Evolutionary conservation across 371 early-diverging fungal species (phyloP).

Genomic region (Mucor saturninus): DNA sequence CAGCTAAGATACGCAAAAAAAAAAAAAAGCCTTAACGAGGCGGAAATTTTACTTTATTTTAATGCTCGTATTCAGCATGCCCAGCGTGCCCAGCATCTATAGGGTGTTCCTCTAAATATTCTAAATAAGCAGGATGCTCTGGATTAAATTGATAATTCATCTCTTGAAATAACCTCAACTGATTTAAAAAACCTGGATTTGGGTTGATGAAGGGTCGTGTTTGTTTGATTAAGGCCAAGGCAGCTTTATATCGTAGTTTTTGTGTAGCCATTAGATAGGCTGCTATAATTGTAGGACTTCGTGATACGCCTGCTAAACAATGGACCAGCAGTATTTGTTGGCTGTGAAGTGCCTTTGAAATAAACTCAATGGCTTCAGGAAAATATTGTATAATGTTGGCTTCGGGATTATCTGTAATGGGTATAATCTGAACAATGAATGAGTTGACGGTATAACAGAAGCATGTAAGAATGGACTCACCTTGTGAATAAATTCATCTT

Average conservation of each 20-base stretch:
- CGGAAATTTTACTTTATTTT: background rate
- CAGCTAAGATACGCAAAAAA: constrained; percentile 1
- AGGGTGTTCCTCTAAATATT: constrained; percentile 57
- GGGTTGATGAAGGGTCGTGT: constrained; percentile 67
- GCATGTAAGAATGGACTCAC: constrained; percentile 16
- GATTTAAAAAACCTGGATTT: constrained; percentile 75
- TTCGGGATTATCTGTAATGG: constrained; percentile 69
- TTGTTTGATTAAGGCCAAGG: constrained; percentile 57
- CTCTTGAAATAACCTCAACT: constrained; percentile 68
- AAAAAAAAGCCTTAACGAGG: background rate
- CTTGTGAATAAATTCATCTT: constrained; percentile 57
- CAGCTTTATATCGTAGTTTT: constrained; percentile 51
- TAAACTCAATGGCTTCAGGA: constrained; percentile 66
- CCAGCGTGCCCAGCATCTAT: constrained; percentile 43
- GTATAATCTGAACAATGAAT: constrained; percentile 37
- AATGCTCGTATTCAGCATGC: constrained; percentile 29
- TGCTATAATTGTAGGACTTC: constrained; percentile 46
- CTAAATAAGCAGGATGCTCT: constrained; percentile 61
- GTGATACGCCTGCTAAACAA: constrained; percentile 54
- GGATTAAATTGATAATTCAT: constrained; percentile 63
- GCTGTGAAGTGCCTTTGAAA: constrained; percentile 45
- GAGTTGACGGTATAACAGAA: background rate
- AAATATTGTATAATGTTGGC: constrained; percentile 76
- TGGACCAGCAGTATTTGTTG: constrained; percentile 65
- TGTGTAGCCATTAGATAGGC: constrained; percentile 77